Base-by-base conservation (phyloP, 2,329 filamentous ascomycete species). In the Incumbomyces lentus region DNA sequence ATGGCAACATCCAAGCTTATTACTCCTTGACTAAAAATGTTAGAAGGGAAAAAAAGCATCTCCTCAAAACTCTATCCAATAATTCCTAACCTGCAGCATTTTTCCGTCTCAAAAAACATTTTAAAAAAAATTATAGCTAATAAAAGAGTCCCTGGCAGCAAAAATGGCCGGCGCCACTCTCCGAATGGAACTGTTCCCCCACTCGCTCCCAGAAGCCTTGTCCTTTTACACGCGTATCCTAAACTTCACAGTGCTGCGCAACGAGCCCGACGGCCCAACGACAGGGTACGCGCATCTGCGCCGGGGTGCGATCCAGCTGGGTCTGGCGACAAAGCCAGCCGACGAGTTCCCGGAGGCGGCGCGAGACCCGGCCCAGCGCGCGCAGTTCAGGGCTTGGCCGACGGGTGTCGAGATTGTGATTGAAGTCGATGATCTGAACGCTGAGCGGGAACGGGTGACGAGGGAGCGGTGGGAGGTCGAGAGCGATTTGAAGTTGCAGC, bases 351-450 rank as follows among this genome's bases (percentile, higher is more conserved):
- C 33, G 6, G 5, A 35, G 6, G 33, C 33, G 13, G 33, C 33
- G 33, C 33, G 33, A 35, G 16, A 26, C 6, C 37, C 37, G 8
- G 49, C 32, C 2, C 19, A 22, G 3, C 46, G 46, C 2, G 37
- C 36, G 7, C 33, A 35, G 33, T 52, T 50, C 44, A 39, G 49
- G 14, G 39, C 39, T 6, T 47, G 48, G 3, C 45, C 14, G 2
- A 47, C 51, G 34, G 47, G 45, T 18, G 17, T 55, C n/a, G 51
- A 55, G 19, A 47, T 52, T n/a, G 47, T 53, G 40, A 38, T 52
- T 17, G 49, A 52, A 18, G 45, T 55, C 10, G 51, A 53, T 32
- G 49, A 54, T 30, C 32, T 55, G 42, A 35, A 50, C 19, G 32
- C 31, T 14, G 49, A 53, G 18, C 40, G 49, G 31, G 46, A 53